Base-by-base conservation (phyloP, 2,329 filamentous ascomycete species). In the Pleoardoris graminearum region DNA sequence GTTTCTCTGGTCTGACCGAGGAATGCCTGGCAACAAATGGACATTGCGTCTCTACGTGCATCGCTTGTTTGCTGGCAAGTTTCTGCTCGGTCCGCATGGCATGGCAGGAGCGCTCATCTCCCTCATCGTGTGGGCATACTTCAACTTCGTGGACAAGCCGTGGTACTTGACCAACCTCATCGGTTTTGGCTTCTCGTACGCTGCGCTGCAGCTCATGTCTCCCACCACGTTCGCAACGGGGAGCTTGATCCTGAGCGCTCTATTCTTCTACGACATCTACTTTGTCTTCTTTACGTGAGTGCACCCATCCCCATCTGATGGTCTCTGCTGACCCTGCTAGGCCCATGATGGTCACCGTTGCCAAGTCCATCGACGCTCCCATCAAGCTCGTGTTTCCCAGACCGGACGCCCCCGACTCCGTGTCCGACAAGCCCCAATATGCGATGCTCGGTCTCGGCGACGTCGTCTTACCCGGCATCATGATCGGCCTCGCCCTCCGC, bases 241-340 rank as follows among this genome's bases (percentile, higher is more conserved):
- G 0, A 88, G 87, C 6, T 73, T 92, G 37, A 85, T 97, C 8
- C 79, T 97, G 1, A 77, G 80, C 8, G 90, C 88, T 0, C 79
- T 97, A 1, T 97, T 97, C 77, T 85, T 96, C 67, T 99, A 99
- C 68, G 93, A 99, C 69, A 93, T 99, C 43, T 86, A 94, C 72
- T 91, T 93, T 80, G 90, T 94, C 5, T 94, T 94, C 69, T 94
- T 88, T 69, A 92, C 89, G 77, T 86, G 69, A 74, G 83, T 79
- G 19, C 12, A 7, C 16, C 41, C 14, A 14, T 7, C 2, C 4
- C 6, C n/a, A 5, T 7, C n/a, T n/a, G 6, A 7, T 12, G 45
- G 29, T 22, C 23, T 6, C 12, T 41, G 32, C 58, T 59, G 37
- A 61, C 23, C 1, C 1, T 4, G 29, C 25, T 38, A 88, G 85